phyloP scores from a whole-genome alignment of 768 basidiomycete genomes.

The Nidularia pulvinata region DNA sequence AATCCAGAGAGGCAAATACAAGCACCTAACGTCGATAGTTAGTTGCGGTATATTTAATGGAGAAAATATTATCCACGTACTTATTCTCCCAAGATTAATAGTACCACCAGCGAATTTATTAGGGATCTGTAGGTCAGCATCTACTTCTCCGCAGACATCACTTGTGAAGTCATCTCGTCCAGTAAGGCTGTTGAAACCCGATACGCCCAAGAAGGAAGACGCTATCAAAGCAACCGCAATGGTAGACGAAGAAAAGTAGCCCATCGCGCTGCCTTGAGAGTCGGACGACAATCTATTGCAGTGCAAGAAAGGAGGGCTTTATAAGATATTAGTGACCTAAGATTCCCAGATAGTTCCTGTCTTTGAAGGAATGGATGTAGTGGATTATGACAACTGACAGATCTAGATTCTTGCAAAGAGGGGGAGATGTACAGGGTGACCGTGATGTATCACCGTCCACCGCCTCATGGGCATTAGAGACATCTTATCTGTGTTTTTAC shows the following conservation, averaged over 20 bases:
- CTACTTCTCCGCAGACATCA: constrained; percentile 39
- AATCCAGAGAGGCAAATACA: constrained; percentile 43
- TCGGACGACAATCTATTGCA: too few species aligned
- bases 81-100: constrained; percentile 25
- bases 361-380: too few species aligned
- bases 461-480: too few species aligned
- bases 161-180: not conserved
- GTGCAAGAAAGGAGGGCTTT: too few species aligned
- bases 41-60: not conserved
- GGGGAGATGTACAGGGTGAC: too few species aligned
- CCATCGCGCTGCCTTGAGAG: too few species aligned
- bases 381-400: too few species aligned
- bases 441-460: too few species aligned
- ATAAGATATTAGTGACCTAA: too few species aligned
- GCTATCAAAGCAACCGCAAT: constrained; percentile 1
- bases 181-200: not conserved
- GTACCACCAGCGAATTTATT: constrained; percentile 14
- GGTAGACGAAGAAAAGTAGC: not conserved
- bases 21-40: constrained; percentile 19
- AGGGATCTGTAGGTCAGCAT: constrained; percentile 23
- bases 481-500: too few species aligned
- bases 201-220: not conserved
- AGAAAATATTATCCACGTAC: constrained; percentile 8
- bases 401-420: too few species aligned
- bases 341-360: too few species aligned